Base-by-base conservation (phyloP, 2,329 filamentous ascomycete species). In the Colletotrichum plurivorum region DNA sequence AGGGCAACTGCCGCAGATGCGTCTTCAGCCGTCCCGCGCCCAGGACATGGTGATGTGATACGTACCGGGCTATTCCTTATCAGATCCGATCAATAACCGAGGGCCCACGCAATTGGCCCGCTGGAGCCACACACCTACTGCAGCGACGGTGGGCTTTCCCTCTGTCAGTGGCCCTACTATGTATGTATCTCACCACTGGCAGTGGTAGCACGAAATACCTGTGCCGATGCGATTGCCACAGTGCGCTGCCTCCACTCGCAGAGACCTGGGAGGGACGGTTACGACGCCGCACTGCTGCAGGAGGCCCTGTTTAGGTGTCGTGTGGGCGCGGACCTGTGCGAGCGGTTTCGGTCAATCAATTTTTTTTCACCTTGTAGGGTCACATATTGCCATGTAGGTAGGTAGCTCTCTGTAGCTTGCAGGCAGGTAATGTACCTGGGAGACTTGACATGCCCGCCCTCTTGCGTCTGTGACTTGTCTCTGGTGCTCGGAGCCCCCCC, bases 81-180 rank as follows among this genome's bases (percentile, higher is more conserved):
- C 66, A 69, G 66, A 69, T 69, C 66, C 66, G 66, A 60, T 53
- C 55, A 69, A 60, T 69, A 66, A 15, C 66, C 62, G 55, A 56
- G 36, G 27, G 55, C 22, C 62, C 54, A 69, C 62, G 43, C 55
- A 52, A 66, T 54, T 66, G 63, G 63, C 55, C 46, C 27, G 55
- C 53, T 36, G 56, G 51, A 39, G 56, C 63, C 63, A 55, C 61
- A 48, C 52, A 22, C 13, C n/a, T n/a, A 16, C 55, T n/a, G 31
- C 25, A 20, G 39, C 25, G 41, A 15, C 41, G 41, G 41, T 36
- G 31, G 41, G 2, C 41, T 5, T n/a, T 15, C 41, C 13, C 41
- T 15, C 13, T 15, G 41, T 5, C 31, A 36, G 31, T 31, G 27
- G 7, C 7, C 27, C 27, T 31, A 27, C 25, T n/a, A n/a, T n/a